Evolutionary conservation across 2,329 filamentous ascomycete species (phyloP).

Genomic region (Lecanicillium sp.): DNA sequence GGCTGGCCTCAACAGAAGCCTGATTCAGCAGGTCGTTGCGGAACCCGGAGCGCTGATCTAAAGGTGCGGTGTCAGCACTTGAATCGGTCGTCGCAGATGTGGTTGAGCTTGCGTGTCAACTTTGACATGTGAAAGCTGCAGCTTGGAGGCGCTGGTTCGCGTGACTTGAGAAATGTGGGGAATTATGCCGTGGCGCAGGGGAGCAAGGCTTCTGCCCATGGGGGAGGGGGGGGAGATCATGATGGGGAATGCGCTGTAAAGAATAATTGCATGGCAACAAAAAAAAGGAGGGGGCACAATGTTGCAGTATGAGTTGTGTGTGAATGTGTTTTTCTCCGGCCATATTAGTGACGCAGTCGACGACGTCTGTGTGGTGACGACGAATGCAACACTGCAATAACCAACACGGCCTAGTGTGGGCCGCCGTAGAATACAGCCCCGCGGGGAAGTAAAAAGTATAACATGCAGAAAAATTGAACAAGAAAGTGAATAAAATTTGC

Average conservation of each 20-base stretch:
- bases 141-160: slow-evolving; percentile 9
- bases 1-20: slow-evolving; percentile 5
- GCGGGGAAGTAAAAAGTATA: too few species aligned
- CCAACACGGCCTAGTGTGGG: too few species aligned
- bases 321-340: background rate
- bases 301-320: background rate
- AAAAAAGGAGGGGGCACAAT: background rate
- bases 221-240: slow-evolving; percentile 13
- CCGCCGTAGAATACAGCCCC: too few species aligned
- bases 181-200: slow-evolving; percentile 7
- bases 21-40: slow-evolving; percentile 12
- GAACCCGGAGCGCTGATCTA: slow-evolving; percentile 15
- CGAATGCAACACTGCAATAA: background rate
- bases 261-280: background rate
- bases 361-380: background rate
- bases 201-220: slow-evolving; percentile 12
- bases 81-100: background rate
- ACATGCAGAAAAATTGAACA: too few species aligned
- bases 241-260: slow-evolving; percentile 15
- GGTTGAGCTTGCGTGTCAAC: background rate
- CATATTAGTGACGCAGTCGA: background rate
- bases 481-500: slow-evolving; percentile 9
- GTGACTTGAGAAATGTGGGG: slow-evolving; percentile 15
- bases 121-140: slow-evolving; percentile 19
- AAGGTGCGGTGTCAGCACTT: slow-evolving; percentile 8